Evolutionary conservation across 2,329 filamentous ascomycete species (phyloP).

Genomic region (Claviceps sp.): DNA sequence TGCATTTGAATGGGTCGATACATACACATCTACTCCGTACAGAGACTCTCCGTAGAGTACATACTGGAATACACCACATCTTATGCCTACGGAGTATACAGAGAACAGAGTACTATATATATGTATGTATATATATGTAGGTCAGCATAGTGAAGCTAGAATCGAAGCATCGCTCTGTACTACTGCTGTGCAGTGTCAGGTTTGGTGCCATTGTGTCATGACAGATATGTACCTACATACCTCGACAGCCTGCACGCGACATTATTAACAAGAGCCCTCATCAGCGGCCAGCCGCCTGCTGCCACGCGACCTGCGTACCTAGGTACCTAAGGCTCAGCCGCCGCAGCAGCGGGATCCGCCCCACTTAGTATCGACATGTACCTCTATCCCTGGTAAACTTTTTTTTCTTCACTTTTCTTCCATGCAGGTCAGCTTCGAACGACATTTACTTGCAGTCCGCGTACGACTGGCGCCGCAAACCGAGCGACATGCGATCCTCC

Average conservation of each 20-base stretch:
- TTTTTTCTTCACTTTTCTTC: background rate
- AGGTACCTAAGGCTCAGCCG: too few relatives aligned
- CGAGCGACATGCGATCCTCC: background rate
- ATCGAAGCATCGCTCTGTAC: background rate
- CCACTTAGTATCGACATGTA: background rate
- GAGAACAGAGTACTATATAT: too few relatives aligned
- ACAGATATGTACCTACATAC: background rate
- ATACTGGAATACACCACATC: too few relatives aligned
- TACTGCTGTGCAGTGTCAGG: background rate
- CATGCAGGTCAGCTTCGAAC: background rate
- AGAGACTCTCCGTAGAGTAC: too few relatives aligned
- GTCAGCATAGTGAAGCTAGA: too few relatives aligned
- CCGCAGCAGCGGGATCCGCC: background rate
- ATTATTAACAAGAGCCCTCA: background rate
- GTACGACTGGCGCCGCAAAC: background rate
- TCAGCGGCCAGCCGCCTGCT: background rate
- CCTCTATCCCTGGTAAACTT: background rate
- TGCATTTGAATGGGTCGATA: background rate
- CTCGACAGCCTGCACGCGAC: too few relatives aligned
- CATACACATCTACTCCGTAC: background rate
- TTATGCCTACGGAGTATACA: too few relatives aligned
- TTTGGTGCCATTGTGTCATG: background rate
- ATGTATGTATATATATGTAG: too few relatives aligned
- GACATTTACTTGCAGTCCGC: background rate
- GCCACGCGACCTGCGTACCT: background rate